Evolutionary conservation across 2,329 filamentous ascomycete genomes (phyloP).

Genomic region (Grosmannia clavigera): DNA sequence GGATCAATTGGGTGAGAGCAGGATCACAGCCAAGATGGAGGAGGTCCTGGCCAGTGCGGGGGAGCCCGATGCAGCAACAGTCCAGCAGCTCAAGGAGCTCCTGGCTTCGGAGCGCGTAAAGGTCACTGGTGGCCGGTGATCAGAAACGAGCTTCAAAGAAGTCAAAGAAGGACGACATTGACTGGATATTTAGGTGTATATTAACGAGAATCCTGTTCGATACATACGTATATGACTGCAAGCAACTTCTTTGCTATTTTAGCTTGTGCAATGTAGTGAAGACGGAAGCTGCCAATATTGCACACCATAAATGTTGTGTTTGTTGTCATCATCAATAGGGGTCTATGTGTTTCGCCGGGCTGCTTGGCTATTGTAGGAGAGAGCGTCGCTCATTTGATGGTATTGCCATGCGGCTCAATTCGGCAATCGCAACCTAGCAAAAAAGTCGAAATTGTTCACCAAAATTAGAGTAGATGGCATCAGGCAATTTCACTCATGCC

Average conservation of each 20-base stretch:
- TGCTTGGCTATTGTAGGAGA: not conserved
- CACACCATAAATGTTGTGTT: not conserved
- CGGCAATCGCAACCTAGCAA: not conserved
- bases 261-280: not conserved
- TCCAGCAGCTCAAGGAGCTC: conserved; percentile 37
- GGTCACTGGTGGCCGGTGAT: conserved; percentile 16
- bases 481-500: not conserved
- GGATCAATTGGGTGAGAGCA: conserved; percentile 41
- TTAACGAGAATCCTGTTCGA: not conserved
- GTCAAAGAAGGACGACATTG: not conserved
- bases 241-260: not conserved
- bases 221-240: not conserved
- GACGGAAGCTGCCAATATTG: not conserved
- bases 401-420: not conserved
- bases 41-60: conserved; percentile 33
- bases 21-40: conserved; percentile 39
- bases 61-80: conserved; percentile 22
- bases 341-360: not conserved
- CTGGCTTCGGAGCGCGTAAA: conserved; percentile 9
- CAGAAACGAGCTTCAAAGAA: not conserved
- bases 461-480: not conserved
- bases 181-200: not conserved
- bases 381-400: not conserved
- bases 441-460: not conserved
- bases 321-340: not conserved